These are phyloP conservation scores for Claviceps pusilla DNA, from an alignment of 2,329 filamentous ascomycete genomes.

Conservation along the genomic window DNA sequence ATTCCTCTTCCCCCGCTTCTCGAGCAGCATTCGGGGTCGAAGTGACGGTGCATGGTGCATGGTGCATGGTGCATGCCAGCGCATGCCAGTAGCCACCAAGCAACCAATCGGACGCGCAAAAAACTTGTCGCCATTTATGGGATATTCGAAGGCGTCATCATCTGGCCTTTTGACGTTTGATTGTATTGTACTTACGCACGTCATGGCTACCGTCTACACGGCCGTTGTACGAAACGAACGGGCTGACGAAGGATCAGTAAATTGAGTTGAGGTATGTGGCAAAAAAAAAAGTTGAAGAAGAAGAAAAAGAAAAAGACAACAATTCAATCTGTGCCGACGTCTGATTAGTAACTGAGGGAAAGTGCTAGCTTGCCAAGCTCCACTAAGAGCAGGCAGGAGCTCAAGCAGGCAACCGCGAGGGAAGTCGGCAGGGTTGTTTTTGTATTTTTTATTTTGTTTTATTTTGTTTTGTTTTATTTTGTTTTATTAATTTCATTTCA, in stretches of 20 bases:
- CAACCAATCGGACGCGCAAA: background rate
- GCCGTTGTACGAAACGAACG: background rate
- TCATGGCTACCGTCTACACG: background rate
- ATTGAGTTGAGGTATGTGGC: no score
- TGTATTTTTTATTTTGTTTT: background rate
- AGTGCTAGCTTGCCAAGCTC: background rate
- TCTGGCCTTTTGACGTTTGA: background rate
- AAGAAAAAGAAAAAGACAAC: no score
- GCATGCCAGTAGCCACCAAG: background rate
- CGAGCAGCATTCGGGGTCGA: background rate
- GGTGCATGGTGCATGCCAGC: background rate
- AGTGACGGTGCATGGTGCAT: background rate
- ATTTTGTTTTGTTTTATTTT: no score
- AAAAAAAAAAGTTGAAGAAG: no score
- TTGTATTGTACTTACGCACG: background rate
- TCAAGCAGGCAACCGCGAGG: background rate
- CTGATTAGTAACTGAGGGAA: background rate
- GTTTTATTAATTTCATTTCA: no score
- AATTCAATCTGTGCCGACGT: background rate
- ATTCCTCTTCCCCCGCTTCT: constrained; percentile 5
- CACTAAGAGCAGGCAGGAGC: background rate
- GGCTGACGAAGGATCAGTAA: background rate
- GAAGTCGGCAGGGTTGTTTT: background rate
- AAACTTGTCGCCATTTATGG: background rate
- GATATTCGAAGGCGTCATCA: background rate